Conservation (phyloP, 1,284 basidiomycete genomes). For the Irpex sp. region DNA sequence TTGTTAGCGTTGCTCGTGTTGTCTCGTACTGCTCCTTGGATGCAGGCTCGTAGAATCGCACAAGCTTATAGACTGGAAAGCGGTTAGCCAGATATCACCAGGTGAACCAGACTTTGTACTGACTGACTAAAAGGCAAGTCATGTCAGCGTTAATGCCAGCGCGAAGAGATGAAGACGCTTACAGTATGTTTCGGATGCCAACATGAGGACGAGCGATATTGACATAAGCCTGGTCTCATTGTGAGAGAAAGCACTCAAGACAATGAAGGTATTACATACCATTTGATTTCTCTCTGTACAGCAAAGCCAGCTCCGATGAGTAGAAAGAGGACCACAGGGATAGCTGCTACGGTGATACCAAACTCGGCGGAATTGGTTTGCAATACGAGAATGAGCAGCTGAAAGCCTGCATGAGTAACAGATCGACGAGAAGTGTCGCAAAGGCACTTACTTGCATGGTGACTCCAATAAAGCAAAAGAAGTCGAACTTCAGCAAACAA, state of each 20-base stretch:
- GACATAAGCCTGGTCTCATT: slow-evolving; percentile 56
- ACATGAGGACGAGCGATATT: slow-evolving; percentile 65
- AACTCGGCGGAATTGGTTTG: slow-evolving; percentile 64
- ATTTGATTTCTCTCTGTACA: slow-evolving; percentile 75
- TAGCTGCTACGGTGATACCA: slow-evolving; percentile 75
- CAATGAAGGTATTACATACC: slow-evolving; percentile 37
- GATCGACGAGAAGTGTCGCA: not conserved
- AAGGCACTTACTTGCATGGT: slow-evolving; percentile 67
- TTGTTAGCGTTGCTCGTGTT: slow-evolving; percentile 71
- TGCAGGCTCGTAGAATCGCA: slow-evolving; percentile 67
- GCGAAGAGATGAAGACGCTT: slow-evolving; percentile 27
- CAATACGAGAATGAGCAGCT: slow-evolving; percentile 52
- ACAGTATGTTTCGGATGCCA: slow-evolving; percentile 74
- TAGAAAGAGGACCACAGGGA: slow-evolving; percentile 72
- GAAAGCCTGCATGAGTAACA: not conserved
- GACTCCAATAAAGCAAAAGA: slow-evolving; percentile 81
- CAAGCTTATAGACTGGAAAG: slow-evolving; percentile 69
- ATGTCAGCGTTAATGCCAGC: slow-evolving; percentile 9
- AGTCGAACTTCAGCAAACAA: slow-evolving; percentile 83
- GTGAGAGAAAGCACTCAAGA: not conserved
- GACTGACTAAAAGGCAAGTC: slow-evolving; percentile 43
- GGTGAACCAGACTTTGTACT: slow-evolving; percentile 21
- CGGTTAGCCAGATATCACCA: not conserved
- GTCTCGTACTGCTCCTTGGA: slow-evolving; percentile 55
- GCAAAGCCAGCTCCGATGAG: slow-evolving; percentile 66